Base-by-base conservation (phyloP, 2,329 filamentous ascomycete genomes). In the Plenodomus lindquistii region DNA sequence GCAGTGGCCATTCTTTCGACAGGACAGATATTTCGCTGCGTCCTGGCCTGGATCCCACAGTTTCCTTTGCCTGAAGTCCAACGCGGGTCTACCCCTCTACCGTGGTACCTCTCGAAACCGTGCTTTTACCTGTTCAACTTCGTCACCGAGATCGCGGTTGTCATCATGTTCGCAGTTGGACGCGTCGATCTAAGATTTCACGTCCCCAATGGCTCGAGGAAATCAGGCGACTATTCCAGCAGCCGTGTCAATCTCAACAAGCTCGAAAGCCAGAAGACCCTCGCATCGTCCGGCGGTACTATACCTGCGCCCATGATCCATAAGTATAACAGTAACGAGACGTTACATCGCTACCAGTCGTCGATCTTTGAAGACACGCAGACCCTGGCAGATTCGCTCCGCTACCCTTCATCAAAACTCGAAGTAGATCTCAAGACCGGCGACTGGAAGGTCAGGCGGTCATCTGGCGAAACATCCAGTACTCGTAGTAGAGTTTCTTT, bases 91-190 rank as follows among this genome's bases (percentile, higher is more conserved):
- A 45, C 53, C 24, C 11, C 46, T 8, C 7, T 53, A 18, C 85
- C 85, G 3, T 90, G 87, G 85, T 94, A 86, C 67, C 81, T 90
- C 59, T 77, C 77, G 65, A 89, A 86, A 67, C 81, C 85, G 3
- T 84, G 82, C 67, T 96, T 91, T 77, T 96, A 94, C 74, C 73
- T 82, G 64, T 89, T 95, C 77, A 89, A 90, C 74, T 95, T 89
- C 63, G 76, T 76, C 18, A 79, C 91, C 27, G 91, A 96, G 71
- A 74, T 92, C 40, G 65, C 87, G 13, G 84, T 91, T 37, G 78
- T 93, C 10, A 80, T 79, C 42, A 74, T 85, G 10, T 93, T 88
- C 72, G 79, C 85, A 1, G 58, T 88, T 13, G 72, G 79, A 10
- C 81, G 91, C 31, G 85, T 95, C 52, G 91, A 96, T 67, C 79